A percentile compares a stretch with the other conserved stretches of the same genome.
These are phyloP conservation scores for Solanum okadae DNA, from an alignment of 257 asterid species.

Conservation along the genomic window DNA sequence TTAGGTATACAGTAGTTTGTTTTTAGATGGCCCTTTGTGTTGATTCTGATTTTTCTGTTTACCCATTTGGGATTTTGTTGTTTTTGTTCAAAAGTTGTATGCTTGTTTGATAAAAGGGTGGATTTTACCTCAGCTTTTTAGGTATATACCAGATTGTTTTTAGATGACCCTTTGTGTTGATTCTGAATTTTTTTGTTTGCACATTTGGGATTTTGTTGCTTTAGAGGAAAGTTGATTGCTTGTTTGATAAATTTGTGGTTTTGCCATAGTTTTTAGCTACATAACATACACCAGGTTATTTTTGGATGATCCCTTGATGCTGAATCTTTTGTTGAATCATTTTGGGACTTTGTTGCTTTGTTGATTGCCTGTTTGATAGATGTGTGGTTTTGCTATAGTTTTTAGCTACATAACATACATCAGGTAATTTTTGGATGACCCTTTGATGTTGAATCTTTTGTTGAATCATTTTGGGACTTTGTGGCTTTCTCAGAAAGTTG, in stretches of 20 bases:
- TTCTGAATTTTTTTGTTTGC: not conserved
- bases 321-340: constrained; percentile 3
- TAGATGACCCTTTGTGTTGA: not conserved
- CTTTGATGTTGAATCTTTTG: not conserved
- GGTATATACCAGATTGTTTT: constrained; percentile 27
- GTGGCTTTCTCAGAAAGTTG: not conserved
- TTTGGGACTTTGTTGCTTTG: not conserved
- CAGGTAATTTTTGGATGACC: constrained; percentile 28
- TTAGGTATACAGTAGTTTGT: constrained; percentile 29
- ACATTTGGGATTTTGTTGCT: not conserved
- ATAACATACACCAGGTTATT: constrained; percentile 29
- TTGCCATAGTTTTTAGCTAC: not conserved
- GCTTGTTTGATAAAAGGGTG: not conserved
- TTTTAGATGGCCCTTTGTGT: not conserved
- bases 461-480: constrained; percentile 5
- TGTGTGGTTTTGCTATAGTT: not conserved
- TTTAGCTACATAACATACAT: not conserved
- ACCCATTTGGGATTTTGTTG: constrained; percentile 4
- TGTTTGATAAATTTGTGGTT: not conserved
- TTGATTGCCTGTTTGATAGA: not conserved
- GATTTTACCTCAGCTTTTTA: not conserved
- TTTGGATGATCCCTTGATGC: not conserved
- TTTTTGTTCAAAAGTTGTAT: not conserved
- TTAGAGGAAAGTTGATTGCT: not conserved
- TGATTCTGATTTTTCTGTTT: not conserved